These are phyloP conservation scores for Teratosphaeria epicoccoides DNA, from an alignment of 2,329 filamentous ascomycete genomes.

Conservation along the genomic window DNA sequence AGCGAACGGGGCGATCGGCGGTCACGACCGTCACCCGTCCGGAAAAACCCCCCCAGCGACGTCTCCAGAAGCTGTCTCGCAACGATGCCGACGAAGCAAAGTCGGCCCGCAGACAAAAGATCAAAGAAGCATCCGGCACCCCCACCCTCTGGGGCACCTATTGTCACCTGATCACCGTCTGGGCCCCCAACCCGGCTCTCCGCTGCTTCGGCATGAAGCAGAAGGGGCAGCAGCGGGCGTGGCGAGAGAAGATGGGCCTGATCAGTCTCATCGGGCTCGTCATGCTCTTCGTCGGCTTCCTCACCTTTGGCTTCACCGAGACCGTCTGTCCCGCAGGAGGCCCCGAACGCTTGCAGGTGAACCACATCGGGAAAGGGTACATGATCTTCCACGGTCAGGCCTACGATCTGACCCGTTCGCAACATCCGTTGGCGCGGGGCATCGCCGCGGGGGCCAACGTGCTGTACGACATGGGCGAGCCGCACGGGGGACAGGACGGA, in stretches of 20 bases:
- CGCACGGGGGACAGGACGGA: slow-evolving; percentile 78
- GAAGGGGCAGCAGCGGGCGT: slow-evolving; percentile 80
- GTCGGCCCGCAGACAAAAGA: slow-evolving; percentile 42
- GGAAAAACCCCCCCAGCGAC: slow-evolving; percentile 17
- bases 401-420: slow-evolving; percentile 68
- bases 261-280: slow-evolving; percentile 87
- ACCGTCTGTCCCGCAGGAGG: slow-evolving; percentile 69
- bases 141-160: slow-evolving; percentile 93
- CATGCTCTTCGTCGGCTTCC: slow-evolving; percentile 80
- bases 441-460: slow-evolving; percentile 69
- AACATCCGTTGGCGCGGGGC: slow-evolving; percentile 69
- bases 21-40: slow-evolving; percentile 7
- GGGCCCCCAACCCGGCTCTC: slow-evolving; percentile 77
- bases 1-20: slow-evolving; percentile 9
- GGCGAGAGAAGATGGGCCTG: slow-evolving; percentile 95
- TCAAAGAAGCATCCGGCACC: slow-evolving; percentile 54
- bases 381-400: slow-evolving; percentile 96
- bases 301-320: slow-evolving; percentile 92
- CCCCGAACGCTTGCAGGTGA: slow-evolving; percentile 60
- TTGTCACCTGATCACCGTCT: slow-evolving; percentile 87
- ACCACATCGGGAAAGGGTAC: slow-evolving; percentile 69
- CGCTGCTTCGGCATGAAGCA: slow-evolving; percentile 75
- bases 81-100: slow-evolving; percentile 56
- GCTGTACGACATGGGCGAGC: slow-evolving; percentile 71
- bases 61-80: slow-evolving; percentile 42